phyloP scores from a whole-genome alignment of 2,329 filamentous ascomycete genomes.

The Diplodia scrobiculata region DNA sequence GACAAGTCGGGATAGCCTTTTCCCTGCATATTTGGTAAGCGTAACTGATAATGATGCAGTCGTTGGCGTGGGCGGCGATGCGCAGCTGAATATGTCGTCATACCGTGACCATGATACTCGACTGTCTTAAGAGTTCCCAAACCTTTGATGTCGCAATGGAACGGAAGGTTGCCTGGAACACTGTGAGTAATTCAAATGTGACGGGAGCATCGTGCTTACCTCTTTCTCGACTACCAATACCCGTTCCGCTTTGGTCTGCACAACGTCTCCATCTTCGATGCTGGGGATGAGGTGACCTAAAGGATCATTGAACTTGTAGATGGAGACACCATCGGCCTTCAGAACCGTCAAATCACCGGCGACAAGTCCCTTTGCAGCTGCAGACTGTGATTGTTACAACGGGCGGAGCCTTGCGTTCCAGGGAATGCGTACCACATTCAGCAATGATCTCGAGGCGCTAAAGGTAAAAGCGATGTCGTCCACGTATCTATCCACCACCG shows the following conservation, averaged over 20 bases:
- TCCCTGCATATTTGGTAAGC: slow-evolving; percentile 54
- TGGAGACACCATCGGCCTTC: slow-evolving; percentile 50
- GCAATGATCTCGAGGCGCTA: slow-evolving; percentile 60
- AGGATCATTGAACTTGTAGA: slow-evolving; percentile 41
- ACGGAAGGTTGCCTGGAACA: slow-evolving; percentile 69
- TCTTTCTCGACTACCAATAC: slow-evolving; percentile 80
- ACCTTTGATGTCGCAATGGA: slow-evolving; percentile 62
- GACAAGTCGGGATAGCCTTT: slow-evolving; percentile 81
- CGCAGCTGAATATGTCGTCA: slow-evolving; percentile 27
- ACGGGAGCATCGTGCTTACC: slow-evolving; percentile 44
- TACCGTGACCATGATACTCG: slow-evolving; percentile 71
- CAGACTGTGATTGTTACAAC: slow-evolving; percentile 56
- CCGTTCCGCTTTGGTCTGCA: slow-evolving; percentile 61
- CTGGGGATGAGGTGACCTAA: slow-evolving; percentile 64
- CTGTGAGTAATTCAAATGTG: background rate
- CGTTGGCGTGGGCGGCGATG: no score
- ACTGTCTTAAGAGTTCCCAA: slow-evolving; percentile 54
- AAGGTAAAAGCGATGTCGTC: slow-evolving; percentile 75
- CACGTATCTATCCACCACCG: slow-evolving; percentile 69
- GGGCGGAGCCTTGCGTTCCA: slow-evolving; percentile 31
- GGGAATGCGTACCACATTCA: slow-evolving; percentile 67
- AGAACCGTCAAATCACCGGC: slow-evolving; percentile 59
- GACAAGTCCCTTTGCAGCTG: slow-evolving; percentile 71
- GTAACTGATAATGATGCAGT: slow-evolving; percentile 29
- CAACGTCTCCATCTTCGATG: slow-evolving; percentile 51